These are phyloP conservation scores for Fusarium sp. DNA, from an alignment of 2,329 filamentous ascomycete genomes.

Conservation along the genomic window DNA sequence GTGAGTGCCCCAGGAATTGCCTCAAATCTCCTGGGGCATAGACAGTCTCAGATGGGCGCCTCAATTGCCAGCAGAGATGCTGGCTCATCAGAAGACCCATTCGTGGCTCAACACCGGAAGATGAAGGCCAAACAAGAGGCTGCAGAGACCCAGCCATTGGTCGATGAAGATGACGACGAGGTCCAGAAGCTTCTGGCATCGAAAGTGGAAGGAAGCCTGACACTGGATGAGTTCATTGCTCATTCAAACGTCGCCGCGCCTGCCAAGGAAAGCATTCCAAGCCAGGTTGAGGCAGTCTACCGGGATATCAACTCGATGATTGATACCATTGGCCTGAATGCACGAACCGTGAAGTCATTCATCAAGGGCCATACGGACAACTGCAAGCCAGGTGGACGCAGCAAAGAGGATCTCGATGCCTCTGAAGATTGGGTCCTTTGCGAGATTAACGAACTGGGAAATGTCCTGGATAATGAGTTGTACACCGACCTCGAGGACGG, in stretches of 20 bases:
- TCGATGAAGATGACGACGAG: conserved; percentile 78
- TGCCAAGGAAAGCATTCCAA: conserved; percentile 69
- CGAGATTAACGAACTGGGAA: conserved; percentile 78
- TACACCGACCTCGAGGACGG: conserved; percentile 74
- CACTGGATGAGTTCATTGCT: conserved; percentile 76
- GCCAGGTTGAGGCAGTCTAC: conserved; percentile 76
- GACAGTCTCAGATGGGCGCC: conserved; percentile 54
- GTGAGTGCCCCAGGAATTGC: conserved; percentile 72
- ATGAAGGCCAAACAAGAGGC: conserved; percentile 68
- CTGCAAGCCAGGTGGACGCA: conserved; percentile 66
- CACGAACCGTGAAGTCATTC: conserved; percentile 73
- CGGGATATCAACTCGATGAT: conserved; percentile 94
- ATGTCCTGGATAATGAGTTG: conserved; percentile 74
- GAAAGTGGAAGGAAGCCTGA: conserved; percentile 71
- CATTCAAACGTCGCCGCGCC: conserved; percentile 67
- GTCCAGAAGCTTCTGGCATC: conserved; percentile 73
- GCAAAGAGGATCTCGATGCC: conserved; percentile 76
- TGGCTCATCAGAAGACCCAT: conserved; percentile 59
- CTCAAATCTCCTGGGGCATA: conserved; percentile 64
- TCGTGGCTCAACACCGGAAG: conserved; percentile 65
- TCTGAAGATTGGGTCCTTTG: conserved; percentile 79
- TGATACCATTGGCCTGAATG: conserved; percentile 89
- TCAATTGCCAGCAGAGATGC: conserved; percentile 58
- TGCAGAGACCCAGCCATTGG: conserved; percentile 68
- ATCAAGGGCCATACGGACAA: conserved; percentile 75